These are phyloP conservation scores for Arthrobotrys sphaeroides DNA, from an alignment of 2,329 filamentous ascomycete species.

Conservation along the genomic window DNA sequence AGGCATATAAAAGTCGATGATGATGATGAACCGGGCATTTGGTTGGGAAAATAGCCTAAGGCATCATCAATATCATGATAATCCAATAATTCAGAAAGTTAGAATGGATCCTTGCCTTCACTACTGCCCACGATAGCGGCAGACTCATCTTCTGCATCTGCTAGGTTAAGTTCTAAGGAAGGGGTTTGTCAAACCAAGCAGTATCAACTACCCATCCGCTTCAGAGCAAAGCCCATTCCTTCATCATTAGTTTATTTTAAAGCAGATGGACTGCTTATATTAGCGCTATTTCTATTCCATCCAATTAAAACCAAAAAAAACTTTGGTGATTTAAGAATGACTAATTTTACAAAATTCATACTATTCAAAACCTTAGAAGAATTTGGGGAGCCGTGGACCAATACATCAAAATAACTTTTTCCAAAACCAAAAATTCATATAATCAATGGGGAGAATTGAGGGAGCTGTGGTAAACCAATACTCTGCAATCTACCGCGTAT, in stretches of 20 bases:
- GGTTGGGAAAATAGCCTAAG: too few species aligned
- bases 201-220: slow-evolving; percentile 33
- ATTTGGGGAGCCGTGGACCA: slow-evolving; percentile 20
- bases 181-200: slow-evolving; percentile 47
- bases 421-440: slow-evolving; percentile 22
- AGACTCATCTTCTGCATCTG: slow-evolving; percentile 50
- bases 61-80: background rate
- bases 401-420: slow-evolving; percentile 41
- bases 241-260: slow-evolving; percentile 15
- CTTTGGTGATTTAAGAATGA: slow-evolving; percentile 29
- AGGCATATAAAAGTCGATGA: background rate
- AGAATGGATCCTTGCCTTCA: slow-evolving; percentile 44
- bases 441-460: slow-evolving; percentile 43
- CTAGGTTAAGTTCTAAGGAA: slow-evolving; percentile 51
- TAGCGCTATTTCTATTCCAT: slow-evolving; percentile 12
- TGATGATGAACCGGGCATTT: background rate
- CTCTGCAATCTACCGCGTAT: slow-evolving; percentile 41
- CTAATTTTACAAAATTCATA: slow-evolving; percentile 16
- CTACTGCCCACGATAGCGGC: slow-evolving; percentile 47
- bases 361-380: slow-evolving; percentile 18
- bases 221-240: slow-evolving; percentile 5
- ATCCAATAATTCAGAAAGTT: slow-evolving; percentile 35
- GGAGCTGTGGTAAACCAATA: slow-evolving; percentile 40
- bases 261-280: slow-evolving; percentile 8
- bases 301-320: background rate